These are phyloP conservation scores for Guillardia theta DNA, from an alignment of 78 protist genomes.

Conservation along the genomic window DNA sequence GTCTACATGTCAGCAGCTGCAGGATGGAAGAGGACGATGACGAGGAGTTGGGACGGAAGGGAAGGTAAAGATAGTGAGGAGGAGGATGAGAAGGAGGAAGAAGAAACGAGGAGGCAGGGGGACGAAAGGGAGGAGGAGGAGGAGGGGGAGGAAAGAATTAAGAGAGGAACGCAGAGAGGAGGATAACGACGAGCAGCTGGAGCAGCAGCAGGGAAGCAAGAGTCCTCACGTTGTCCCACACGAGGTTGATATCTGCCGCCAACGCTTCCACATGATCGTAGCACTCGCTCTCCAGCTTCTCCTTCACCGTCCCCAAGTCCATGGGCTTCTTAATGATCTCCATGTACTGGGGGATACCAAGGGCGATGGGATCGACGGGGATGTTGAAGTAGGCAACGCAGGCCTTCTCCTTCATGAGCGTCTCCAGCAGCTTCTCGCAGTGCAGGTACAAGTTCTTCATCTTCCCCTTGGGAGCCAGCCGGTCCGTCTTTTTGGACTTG, in stretches of 20 bases:
- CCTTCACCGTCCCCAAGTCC: background rate
- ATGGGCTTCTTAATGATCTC: background rate
- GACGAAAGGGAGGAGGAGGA: too few relatives aligned
- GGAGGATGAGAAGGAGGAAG: too few relatives aligned
- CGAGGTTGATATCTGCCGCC: background rate
- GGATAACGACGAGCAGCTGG: too few relatives aligned
- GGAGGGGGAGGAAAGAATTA: too few relatives aligned
- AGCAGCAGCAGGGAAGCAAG: too few relatives aligned
- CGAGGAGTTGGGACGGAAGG: too few relatives aligned
- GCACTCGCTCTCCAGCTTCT: background rate
- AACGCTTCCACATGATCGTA: background rate
- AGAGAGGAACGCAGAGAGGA: too few relatives aligned
- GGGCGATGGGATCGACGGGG: slow-evolving; percentile 20
- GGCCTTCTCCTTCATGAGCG: background rate
- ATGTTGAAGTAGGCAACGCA: background rate
- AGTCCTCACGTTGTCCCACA: slow-evolving; percentile 12
- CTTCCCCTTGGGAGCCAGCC: background rate
- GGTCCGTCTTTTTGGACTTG: background rate
- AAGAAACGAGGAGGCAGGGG: too few relatives aligned
- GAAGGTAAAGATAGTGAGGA: too few relatives aligned
- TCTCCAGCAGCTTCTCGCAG: background rate
- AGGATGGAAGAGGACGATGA: too few relatives aligned
- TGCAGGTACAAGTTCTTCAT: background rate
- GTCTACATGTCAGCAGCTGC: background rate
- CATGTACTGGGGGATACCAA: background rate